A percentile compares a stretch with the other conserved stretches of the same genome.
Conservation (phyloP, 2,329 filamentous ascomycete genomes). For the Pseudophaeomoniella oleicola region DNA sequence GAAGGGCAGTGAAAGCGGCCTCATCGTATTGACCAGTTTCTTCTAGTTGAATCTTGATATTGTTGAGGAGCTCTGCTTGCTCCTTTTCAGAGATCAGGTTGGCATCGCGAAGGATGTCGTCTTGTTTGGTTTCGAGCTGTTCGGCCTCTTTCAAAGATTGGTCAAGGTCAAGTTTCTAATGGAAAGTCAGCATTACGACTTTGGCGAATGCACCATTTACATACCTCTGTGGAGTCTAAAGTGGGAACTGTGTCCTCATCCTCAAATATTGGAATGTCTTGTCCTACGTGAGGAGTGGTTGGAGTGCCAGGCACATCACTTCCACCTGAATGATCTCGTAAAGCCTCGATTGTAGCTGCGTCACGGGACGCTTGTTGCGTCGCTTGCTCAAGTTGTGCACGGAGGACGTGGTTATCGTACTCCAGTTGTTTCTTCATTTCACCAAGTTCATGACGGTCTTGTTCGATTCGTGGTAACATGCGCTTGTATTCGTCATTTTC, state of each 20-base stretch:
- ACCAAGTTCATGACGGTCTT: slow-evolving; percentile 32
- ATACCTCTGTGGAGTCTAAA: not conserved
- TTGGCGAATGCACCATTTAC: not conserved
- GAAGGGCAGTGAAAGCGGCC: not conserved
- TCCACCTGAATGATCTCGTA: not conserved
- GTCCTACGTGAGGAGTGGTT: not conserved
- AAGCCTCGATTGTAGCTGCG: not conserved
- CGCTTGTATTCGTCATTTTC: slow-evolving; percentile 22
- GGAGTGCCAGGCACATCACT: not conserved
- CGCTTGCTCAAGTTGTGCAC: slow-evolving; percentile 26
- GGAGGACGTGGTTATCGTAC: slow-evolving; percentile 32
- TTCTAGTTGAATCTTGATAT: slow-evolving; percentile 9
- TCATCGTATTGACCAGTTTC: not conserved
- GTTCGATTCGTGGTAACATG: slow-evolving; percentile 30
- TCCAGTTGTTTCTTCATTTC: slow-evolving; percentile 33
- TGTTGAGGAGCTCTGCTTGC: slow-evolving; percentile 8
- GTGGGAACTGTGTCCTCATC: not conserved
- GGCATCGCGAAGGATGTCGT: not conserved
- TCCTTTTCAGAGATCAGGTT: not conserved
- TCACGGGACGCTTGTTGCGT: not conserved
- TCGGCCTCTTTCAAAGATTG: not conserved
- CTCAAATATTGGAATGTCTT: not conserved
- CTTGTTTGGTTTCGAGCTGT: not conserved
- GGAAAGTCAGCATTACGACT: not conserved
- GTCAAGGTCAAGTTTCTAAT: not conserved